Evolutionary conservation across 2,329 filamentous ascomycete species (phyloP).

Genomic region (Dactylellina haptotyla): DNA sequence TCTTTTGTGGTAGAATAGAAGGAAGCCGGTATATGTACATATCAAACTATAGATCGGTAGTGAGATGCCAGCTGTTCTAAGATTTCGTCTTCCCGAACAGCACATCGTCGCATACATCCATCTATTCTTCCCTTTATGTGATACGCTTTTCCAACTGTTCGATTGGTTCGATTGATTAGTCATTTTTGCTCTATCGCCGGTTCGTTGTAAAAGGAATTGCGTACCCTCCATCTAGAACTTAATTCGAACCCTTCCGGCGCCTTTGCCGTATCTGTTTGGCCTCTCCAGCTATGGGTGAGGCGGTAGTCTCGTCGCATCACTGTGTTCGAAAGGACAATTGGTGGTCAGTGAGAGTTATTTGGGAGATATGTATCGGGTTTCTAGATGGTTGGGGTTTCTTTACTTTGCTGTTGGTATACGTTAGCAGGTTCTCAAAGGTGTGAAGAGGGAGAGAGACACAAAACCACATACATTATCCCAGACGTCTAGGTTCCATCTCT

Average conservation of each 20-base stretch:
- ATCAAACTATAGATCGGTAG: background rate
- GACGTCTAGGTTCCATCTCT: slow-evolving; percentile 70
- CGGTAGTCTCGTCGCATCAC: slow-evolving; percentile 74
- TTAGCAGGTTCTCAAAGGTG: slow-evolving; percentile 65
- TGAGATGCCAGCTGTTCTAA: background rate
- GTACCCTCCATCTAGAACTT: slow-evolving; percentile 73
- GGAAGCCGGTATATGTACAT: slow-evolving; percentile 25
- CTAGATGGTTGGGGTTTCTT: background rate
- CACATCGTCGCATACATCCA: background rate
- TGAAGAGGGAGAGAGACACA: slow-evolving; percentile 58
- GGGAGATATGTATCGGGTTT: background rate
- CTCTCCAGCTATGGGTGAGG: slow-evolving; percentile 70
- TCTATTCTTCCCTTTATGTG: slow-evolving; percentile 6
- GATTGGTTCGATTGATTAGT: background rate
- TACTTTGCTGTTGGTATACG: slow-evolving; percentile 49
- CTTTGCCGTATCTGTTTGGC: slow-evolving; percentile 68
- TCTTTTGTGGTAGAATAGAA: slow-evolving; percentile 4
- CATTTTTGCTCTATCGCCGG: no score
- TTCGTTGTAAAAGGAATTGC: slow-evolving; percentile 56
- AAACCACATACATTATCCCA: slow-evolving; percentile 70
- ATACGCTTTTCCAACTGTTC: slow-evolving; percentile 68
- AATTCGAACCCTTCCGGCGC: slow-evolving; percentile 71
- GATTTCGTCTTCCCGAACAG: background rate
- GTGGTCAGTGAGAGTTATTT: background rate
- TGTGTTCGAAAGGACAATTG: slow-evolving; percentile 57